Percentiles rank a stretch among this genome's conserved stretches.
These are phyloP conservation scores for Calvatia gigantea DNA, from an alignment of 768 basidiomycete genomes.

Conservation along the genomic window DNA sequence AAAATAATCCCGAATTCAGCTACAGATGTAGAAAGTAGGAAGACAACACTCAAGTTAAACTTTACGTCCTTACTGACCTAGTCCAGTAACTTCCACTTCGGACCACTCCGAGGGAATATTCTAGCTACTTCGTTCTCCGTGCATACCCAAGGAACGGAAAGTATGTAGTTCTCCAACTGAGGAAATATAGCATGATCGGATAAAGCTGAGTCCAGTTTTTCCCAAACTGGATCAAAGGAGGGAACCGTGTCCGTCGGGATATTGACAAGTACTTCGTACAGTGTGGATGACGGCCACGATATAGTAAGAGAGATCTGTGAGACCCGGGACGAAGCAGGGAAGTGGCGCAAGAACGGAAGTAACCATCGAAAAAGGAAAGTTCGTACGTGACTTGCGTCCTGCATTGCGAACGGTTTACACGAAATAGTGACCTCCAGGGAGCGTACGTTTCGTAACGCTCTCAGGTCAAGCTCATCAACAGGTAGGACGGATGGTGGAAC, in stretches of 20 bases:
- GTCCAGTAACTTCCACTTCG: background rate
- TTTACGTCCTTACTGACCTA: background rate
- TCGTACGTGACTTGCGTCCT: background rate
- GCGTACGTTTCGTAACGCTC: background rate
- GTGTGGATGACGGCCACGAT: background rate
- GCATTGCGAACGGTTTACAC: background rate
- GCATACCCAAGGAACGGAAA: background rate
- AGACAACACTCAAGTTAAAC: too few relatives aligned
- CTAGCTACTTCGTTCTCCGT: background rate
- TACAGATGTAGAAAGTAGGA: too few relatives aligned
- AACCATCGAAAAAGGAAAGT: background rate
- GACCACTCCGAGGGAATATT: background rate
- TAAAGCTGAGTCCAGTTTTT: background rate
- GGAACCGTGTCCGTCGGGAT: background rate
- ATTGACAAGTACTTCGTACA: background rate
- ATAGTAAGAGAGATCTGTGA: background rate
- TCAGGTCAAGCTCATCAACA: background rate
- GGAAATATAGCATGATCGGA: background rate
- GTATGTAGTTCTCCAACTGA: background rate
- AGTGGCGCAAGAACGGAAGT: background rate
- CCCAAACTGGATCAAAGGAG: background rate
- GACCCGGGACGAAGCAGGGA: background rate
- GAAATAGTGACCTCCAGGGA: background rate
- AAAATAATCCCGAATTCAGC: too few relatives aligned
- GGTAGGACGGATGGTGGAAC: background rate